phyloP scores from a whole-genome alignment of 768 basidiomycete species.

The Mycena haematopus region DNA sequence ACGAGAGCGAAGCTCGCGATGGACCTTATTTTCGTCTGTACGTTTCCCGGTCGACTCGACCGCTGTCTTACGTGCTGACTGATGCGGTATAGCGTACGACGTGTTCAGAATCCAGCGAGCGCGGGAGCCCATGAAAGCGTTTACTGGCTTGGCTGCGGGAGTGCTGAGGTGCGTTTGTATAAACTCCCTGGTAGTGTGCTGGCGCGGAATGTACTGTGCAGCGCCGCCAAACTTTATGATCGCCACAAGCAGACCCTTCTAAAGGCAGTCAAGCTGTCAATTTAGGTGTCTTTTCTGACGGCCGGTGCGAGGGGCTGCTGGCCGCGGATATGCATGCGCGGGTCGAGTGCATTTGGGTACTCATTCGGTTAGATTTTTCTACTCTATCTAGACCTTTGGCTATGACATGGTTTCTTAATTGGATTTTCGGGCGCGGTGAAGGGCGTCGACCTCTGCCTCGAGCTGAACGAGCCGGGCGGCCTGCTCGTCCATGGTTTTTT shows the following conservation, averaged over 20 bases:
- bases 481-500: conserved; percentile 75
- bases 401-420: conserved; percentile 23
- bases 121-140: conserved; percentile 63
- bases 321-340: conserved; percentile 23
- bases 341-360: conserved; percentile 9
- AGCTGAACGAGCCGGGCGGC: conserved; percentile 54
- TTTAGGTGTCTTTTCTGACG: conserved; percentile 32
- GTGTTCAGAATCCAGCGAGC: conserved; percentile 74
- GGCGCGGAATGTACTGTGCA: conserved; percentile 36
- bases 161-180: conserved; percentile 65
- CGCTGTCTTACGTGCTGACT: conserved; percentile 16
- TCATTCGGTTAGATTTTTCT: conserved; percentile 27
- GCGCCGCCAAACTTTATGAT: conserved; percentile 78
- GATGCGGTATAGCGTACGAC: conserved; percentile 66
- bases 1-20: conserved; percentile 75
- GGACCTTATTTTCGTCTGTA: conserved; percentile 91
- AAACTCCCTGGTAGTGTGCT: conserved; percentile 6
- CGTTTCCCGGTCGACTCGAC: conserved; percentile 32
- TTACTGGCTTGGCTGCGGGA: conserved; percentile 73
- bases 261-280: conserved; percentile 46
- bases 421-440: conserved; percentile 31
- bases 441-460: conserved; percentile 62
- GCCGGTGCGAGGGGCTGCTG: conserved; percentile 1
- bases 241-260: conserved; percentile 68
- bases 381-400: conserved; percentile 25